Evolutionary conservation across 306 rosid species (phyloP), one percentile per base, ranked within the genome.

Genomic region (Prunus salicina): DNA sequence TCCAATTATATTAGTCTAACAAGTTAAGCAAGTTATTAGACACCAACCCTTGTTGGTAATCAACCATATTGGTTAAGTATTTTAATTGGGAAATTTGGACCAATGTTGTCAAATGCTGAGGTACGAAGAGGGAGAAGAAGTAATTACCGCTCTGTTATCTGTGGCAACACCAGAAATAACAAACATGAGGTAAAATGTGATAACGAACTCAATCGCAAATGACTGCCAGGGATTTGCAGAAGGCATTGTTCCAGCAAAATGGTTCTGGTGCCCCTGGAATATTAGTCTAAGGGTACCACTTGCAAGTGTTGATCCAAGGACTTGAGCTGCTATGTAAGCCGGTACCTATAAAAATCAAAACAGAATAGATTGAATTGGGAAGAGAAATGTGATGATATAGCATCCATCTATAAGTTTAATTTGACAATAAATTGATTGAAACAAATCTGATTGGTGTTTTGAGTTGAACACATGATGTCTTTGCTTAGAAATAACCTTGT

Each of bases 111-210:
- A 30, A 63, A 6, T 13, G 45, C 10, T 63, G 67, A 15, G 55
- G 30, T 20, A 34, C 11, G 3, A 9, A 52, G 66, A 15, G 19
- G 9, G 14, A 56, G 11, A 19, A 15, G 5, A 8, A 46, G 50
- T 1, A 34, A 67, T 75, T 76, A 95, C 99, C 78, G 93, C 97
- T 82, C 96, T 86, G 79, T 80, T 91, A 78, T 95, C 99, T 0
- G 97, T 89, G 41, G 97, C 86, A 19, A 95, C 92, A 1, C 92
- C 97, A 6, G 96, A 92, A 4, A 95, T 83, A 28, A 87, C 87
- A 45, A 92, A 88, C 97, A 89, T 90, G 78, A 95, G 96, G 82
- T 73, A 81, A 79, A 92, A 90, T 0, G 99, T 95, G 88, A 88
- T 87, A 28, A 95, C 84, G 82, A 89, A 95, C 72, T 95, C 99